Base-by-base conservation (phyloP, 2,329 filamentous ascomycete genomes). In the Graphilbum sp. region DNA sequence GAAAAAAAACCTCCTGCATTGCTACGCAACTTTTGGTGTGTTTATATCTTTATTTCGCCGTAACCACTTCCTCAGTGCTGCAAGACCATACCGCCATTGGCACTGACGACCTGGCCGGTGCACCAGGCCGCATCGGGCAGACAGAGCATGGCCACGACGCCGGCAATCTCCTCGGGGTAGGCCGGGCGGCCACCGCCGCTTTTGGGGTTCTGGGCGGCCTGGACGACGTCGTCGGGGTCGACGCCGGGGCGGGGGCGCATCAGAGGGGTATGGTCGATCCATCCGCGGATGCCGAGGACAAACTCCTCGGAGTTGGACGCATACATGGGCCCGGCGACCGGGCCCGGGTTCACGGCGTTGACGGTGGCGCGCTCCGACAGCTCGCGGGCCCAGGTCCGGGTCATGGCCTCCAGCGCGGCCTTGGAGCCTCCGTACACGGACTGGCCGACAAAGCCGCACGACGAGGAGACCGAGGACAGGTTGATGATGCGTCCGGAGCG, bases 101-200 rank as follows among this genome's bases (percentile, higher is more conserved):
- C 80, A 58, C 77, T 82, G 4, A 90, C 70, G 19, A 86, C 78
- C 54, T 78, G 79, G 2, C 83, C 83, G 0, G 82, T 90, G 50
- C 74, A 78, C 81, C 81, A 88, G 8, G 63, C 69, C n/a, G 71
- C 68, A 52, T 88, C 83, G 6, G 66, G 63, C 5, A 69, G 68
- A 52, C 79, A 84, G 18, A 87, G 57, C 79, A 87, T 85, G 3
- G 70, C 79, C 16, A 86, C 75, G 5, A 84, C 69, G 1, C 80
- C 82, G 0, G 79, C 82, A 54, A 88, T 66, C 60, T 88, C 82
- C 36, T 64, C 60, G 23, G 73, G 69, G 52, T 80, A 82, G 3
- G 67, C 81, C 5, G 69, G 70, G 45, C 75, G 64, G 15, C 71
- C 66, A 2, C 69, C 67, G 17, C 63, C 64, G 15, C 37, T 41